Base-by-base conservation (phyloP, 2,329 filamentous ascomycete species). In the Fusarium albidum region DNA sequence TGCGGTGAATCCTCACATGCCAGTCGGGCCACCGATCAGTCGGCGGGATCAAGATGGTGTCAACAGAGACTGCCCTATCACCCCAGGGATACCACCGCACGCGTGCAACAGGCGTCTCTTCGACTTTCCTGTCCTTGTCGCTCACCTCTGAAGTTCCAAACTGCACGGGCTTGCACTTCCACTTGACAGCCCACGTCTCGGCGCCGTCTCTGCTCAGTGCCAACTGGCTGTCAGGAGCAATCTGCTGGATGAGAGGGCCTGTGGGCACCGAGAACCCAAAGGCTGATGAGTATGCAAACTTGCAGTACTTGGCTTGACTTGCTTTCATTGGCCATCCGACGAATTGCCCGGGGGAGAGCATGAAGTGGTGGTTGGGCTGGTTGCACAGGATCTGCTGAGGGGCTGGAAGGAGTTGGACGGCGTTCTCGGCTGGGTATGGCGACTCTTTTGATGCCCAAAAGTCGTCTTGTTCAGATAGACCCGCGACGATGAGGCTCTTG, bases 271-370 rank as follows among this genome's bases (percentile, higher is more conserved):
- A 75, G 46, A 81, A 81, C 0, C 69, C 73, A 34, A 81, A 80
- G 0, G 75, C 63, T 0, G 79, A 81, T 0, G 79, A 81, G 58
- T 81, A 80, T 4, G 77, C 77, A 34, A 80, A 78, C 52, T 79
- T 80, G 53, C 70, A 70, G 52, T 80, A 80, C 45, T 80, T 80
- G 3, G 78, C 75, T 52, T 78, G 68, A 0, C 59, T 71, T 0
- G 72, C 73, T 54, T 78, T 77, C 57, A 75, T 70, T 0, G 69
- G 69, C 69, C 68, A 73, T 6, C 53, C 66, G 2, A 70, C 69
- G 17, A 75, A 77, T 32, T 79, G 77, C 0, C 73, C 75, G 0
- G 71, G 68, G 0, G 75, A 75, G 0, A 79, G 68, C 21, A 78
- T 63, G 53, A 77, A 80, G 48, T 79, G 77, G 41, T 80, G 77